phyloP scores from a whole-genome alignment of 768 basidiomycete genomes.

The Ramaria sp. region DNA sequence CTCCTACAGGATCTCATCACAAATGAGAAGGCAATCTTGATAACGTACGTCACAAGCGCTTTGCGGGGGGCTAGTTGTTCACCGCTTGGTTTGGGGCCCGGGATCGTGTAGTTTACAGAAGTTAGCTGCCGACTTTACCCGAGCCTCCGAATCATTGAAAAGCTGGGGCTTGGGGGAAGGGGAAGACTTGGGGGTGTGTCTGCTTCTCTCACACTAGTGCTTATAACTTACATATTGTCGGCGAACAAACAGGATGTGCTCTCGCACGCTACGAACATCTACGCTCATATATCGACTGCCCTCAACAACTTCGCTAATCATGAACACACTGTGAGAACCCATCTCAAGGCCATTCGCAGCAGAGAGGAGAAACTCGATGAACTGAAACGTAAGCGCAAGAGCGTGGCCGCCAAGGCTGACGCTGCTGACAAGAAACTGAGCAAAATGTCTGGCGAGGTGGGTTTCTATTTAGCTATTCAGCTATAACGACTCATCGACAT shows the following conservation, averaged over 20 bases:
- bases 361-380: constrained; percentile 78
- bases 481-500: neutral
- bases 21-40: constrained; percentile 73
- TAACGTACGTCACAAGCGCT: constrained; percentile 40
- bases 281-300: constrained; percentile 56
- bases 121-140: constrained; percentile 52
- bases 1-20: constrained; percentile 84
- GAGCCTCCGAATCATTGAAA: constrained; percentile 62
- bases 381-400: constrained; percentile 56
- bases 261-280: constrained; percentile 53
- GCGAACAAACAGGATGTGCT: constrained; percentile 51
- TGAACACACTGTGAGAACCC: constrained; percentile 53
- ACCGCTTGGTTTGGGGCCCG: neutral
- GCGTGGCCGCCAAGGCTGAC: constrained; percentile 61
- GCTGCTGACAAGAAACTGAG: constrained; percentile 78
- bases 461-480: neutral
- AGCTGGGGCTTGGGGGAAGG: constrained; percentile 73
- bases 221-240: constrained; percentile 4
- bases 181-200: constrained; percentile 65
- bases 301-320: constrained; percentile 60
- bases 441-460: constrained; percentile 71
- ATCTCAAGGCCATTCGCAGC: constrained; percentile 74
- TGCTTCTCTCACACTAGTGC: neutral
- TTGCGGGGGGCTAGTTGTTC: neutral
- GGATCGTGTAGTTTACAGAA: constrained; percentile 41